Evolutionary conservation across 2,329 filamentous ascomycete genomes (phyloP), one percentile per base, ranked within the genome.

Genomic region (Hymenoscyphus occultus): DNA sequence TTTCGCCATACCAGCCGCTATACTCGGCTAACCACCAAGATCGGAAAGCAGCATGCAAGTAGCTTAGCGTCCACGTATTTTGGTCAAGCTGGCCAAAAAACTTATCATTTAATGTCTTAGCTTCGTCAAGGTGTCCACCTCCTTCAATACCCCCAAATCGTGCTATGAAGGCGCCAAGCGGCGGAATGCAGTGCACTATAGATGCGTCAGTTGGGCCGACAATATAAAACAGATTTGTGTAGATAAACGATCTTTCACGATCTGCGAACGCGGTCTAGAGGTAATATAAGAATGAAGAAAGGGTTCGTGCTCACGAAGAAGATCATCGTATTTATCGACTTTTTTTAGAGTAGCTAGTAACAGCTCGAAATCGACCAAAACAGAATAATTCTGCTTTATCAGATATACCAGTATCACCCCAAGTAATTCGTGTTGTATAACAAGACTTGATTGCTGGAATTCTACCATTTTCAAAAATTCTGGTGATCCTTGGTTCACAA

Each of bases 21-120:
- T 97, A 97, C 74, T 98, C 93, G 39, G 92, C 89, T 58, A 97
- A 84, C 95, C 95, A 99, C 84, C 91, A 93, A 4, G 90, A 86
- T 63, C 86, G 84, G 13, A 93, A 84, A 3, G 92, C 90, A 57
- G 93, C 91, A 71, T 93, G 90, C 13, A 98, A 83, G 71, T 89
- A 90, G 16, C 88, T 82, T 48, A 96, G 76, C 28, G 84, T 82
- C 91, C 93, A 97, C 16, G 83, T 79, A 54, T 89, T 81, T 66
- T 87, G 86, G 60, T 93, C 90, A 57, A 85, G 80, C 19, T 85
- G 83, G 45, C 85, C 83, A 69, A 89, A 86, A 28, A 97, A 82
- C 42, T 86, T 81, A 14, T 83, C 78, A 74, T 97, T 88, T 1
- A 97, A 78, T 48, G 86, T 82, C 69, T 90, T 85, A 13, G 90